Evolutionary conservation across 352 stramenopile species (phyloP), one percentile per base, ranked within the genome.

Genomic region (Phytophthora palmivora): DNA sequence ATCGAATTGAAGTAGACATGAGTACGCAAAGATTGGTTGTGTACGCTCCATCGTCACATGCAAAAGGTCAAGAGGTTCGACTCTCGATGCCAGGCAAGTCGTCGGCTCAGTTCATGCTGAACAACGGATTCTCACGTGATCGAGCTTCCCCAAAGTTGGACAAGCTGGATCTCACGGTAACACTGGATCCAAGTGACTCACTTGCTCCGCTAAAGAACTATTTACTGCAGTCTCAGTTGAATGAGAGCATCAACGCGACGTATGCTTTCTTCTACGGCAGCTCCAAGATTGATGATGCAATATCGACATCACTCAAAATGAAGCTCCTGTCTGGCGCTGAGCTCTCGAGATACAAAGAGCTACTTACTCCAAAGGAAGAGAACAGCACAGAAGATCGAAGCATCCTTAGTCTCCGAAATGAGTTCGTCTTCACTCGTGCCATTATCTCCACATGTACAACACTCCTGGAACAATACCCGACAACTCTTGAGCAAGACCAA

Each of bases 361-460:
- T 81, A 9, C 32, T 72, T 2, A n/a, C 50, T 3, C 39, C 58
- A 7, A 59, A 50, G 16, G 45, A 68, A 0, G 39, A 64, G 22
- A 19, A 6, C 9, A 32, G 28, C 16, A 16, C 43, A 37, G 36
- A 58, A 42, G 46, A 57, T 5, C 54, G 62, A 32, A 50, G 38
- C 14, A 74, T 83, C 32, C 22, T 82, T 26, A 79, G 74, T 53
- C 71, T 86, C 4, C 71, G 72, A 12, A 83, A 86, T 28, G 76
- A 86, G 39, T 79, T 82, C 15, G 76, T 76, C 7, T 82, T 66
- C 49, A 82, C 74, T 6, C 70, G 76, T 16, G 67, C 76, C 18
- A 42, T 86, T 8, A 58, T 82, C 30, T 73, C 63, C 9, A 75
- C 76, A 10, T 83, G 74, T 33, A 66, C 48, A 30, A 76, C 78